Percentiles rank a stretch among this genome's conserved stretches.
phyloP scores from a whole-genome alignment of 257 asterid species.

The Euphrasia confusa region DNA sequence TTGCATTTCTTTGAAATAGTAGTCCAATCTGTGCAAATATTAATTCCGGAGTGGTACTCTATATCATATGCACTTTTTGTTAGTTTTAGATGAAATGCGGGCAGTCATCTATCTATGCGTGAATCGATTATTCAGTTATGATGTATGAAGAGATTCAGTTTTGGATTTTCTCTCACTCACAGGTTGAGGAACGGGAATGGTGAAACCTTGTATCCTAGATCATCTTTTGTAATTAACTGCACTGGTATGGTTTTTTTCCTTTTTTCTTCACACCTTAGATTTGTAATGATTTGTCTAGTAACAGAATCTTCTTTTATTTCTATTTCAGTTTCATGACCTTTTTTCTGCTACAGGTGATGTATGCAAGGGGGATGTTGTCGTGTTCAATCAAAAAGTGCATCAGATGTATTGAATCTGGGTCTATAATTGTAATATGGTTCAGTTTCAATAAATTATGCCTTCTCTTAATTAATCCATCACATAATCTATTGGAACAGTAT shows the following conservation, averaged over 20 bases:
- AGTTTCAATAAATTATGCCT: not conserved
- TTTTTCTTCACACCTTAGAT: not conserved
- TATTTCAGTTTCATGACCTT: constrained; percentile 13
- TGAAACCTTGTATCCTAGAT: constrained; percentile 54
- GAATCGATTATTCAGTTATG: not conserved
- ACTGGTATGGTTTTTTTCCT: constrained; percentile 44
- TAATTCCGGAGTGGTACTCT: no score
- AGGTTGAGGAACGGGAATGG: constrained; percentile 64
- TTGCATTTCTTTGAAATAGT: no score
- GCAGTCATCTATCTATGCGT: no score
- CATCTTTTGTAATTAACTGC: constrained; percentile 63
- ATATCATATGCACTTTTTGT: no score
- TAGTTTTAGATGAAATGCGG: no score
- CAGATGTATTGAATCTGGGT: constrained; percentile 31
- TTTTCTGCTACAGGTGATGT: constrained; percentile 59
- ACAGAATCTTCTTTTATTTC: constrained; percentile 3
- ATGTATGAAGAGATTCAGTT: constrained; percentile 7
- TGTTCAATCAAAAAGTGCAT: constrained; percentile 65
- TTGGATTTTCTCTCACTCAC: constrained; percentile 28
- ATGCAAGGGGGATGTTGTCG: constrained; percentile 73
- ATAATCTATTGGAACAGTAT: constrained; percentile 31
- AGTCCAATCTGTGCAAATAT: no score
- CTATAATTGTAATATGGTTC: constrained; percentile 16
- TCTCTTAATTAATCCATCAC: constrained; percentile 17
- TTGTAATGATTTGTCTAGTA: not conserved